A percentile compares a stretch with the other conserved stretches of the same genome.
Evolutionary conservation across 1,284 basidiomycete genomes (phyloP).

Genomic region (Ganoderma resinaceum): DNA sequence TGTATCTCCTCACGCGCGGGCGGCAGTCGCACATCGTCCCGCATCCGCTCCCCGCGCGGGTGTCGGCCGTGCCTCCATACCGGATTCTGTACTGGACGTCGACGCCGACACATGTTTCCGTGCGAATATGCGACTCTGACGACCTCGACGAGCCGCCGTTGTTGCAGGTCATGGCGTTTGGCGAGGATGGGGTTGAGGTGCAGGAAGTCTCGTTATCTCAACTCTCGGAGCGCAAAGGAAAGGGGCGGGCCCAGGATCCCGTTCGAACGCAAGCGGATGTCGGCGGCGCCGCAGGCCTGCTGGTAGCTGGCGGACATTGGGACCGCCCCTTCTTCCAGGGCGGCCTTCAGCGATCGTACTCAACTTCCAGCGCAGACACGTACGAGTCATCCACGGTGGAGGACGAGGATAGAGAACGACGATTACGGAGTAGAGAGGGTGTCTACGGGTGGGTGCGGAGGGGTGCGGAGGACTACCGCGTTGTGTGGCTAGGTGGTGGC

Average conservation of each 20-base stretch:
- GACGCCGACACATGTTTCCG: slow-evolving; percentile 59
- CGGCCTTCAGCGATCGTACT: slow-evolving; percentile 45
- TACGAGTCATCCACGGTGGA: slow-evolving; percentile 59
- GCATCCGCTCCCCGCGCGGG: slow-evolving; percentile 66
- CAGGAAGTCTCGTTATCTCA: slow-evolving; percentile 62
- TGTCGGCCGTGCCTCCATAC: slow-evolving; percentile 56
- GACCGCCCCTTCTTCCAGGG: slow-evolving; percentile 55
- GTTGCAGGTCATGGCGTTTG: slow-evolving; percentile 71
- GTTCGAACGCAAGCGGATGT: slow-evolving; percentile 65
- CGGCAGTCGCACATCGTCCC: slow-evolving; percentile 71
- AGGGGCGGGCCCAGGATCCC: slow-evolving; percentile 50
- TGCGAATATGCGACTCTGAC: slow-evolving; percentile 55
- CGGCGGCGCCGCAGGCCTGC: slow-evolving; percentile 69
- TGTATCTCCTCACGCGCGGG: slow-evolving; percentile 74
- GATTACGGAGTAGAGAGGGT: slow-evolving; percentile 54
- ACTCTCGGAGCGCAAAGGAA: slow-evolving; percentile 55
- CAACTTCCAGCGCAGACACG: slow-evolving; percentile 51
- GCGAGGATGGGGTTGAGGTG: slow-evolving; percentile 73
- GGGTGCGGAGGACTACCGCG: slow-evolving; percentile 72
- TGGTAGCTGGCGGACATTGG: slow-evolving; percentile 76
- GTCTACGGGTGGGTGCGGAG: slow-evolving; percentile 78
- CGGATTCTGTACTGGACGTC: slow-evolving; percentile 64
- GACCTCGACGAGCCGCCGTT: slow-evolving; percentile 45
- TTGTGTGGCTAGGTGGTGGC: slow-evolving; percentile 79
- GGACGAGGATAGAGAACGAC: slow-evolving; percentile 30